These are phyloP conservation scores for Bathelium albidoporum DNA, from an alignment of 495 filamentous ascomycete genomes.

Conservation along the genomic window DNA sequence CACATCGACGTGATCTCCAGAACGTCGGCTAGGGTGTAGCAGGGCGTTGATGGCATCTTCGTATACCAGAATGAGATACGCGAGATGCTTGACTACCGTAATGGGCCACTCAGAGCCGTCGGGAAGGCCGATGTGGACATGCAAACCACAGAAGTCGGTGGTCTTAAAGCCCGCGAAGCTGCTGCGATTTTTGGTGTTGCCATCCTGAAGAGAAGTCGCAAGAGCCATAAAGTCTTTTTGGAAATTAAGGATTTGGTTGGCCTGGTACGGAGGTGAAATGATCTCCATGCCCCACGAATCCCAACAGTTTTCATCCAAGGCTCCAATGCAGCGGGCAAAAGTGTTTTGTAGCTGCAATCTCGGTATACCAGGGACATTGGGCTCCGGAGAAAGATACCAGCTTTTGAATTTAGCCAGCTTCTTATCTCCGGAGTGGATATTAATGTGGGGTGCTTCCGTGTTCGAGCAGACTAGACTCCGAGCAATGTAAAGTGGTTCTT, in stretches of 20 bases:
- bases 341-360: constrained; percentile 7
- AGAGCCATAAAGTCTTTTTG: constrained; percentile 7
- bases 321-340: background rate
- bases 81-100: constrained; percentile 20
- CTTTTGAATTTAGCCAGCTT: constrained; percentile 12
- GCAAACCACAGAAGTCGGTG: constrained; percentile 16
- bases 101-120: constrained; percentile 7
- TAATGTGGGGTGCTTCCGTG: background rate
- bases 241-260: background rate
- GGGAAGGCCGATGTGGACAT: constrained; percentile 24
- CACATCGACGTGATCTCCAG: background rate
- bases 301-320: constrained; percentile 8
- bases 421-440: background rate
- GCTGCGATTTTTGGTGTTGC: background rate
- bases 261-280: constrained; percentile 7
- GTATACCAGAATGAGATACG: constrained; percentile 21
- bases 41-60: constrained; percentile 13
- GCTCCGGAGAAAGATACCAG: constrained; percentile 14
- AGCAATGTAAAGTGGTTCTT: constrained; percentile 15
- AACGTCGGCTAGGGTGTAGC: constrained; percentile 9
- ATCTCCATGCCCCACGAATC: constrained; percentile 23
- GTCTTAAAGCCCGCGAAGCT: background rate
- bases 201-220: background rate
- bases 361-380: background rate
- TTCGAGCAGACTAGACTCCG: constrained; percentile 7